A percentile compares a stretch with the other conserved stretches of the same genome.
These are phyloP conservation scores for Solanum medicagineum DNA, from an alignment of 257 asterid species.

Conservation along the genomic window DNA sequence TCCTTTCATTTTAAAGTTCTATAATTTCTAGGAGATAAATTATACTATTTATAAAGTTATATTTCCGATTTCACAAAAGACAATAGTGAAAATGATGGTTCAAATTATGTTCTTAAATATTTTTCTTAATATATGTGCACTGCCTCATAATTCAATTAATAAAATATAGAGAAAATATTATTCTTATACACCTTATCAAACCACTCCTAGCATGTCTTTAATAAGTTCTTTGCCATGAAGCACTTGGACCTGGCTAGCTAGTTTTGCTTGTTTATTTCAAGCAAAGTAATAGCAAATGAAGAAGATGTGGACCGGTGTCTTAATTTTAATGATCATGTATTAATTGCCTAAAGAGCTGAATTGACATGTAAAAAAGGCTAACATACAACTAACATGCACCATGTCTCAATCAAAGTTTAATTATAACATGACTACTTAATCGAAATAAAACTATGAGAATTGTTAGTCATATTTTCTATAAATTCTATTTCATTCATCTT, in stretches of 20 bases:
- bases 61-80: too few relatives aligned
- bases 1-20: too few relatives aligned
- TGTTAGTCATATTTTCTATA: background rate
- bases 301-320: background rate
- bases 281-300: background rate
- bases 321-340: background rate
- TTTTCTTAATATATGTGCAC: too few relatives aligned
- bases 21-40: too few relatives aligned
- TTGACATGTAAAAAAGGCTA: background rate
- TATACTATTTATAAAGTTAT: too few relatives aligned
- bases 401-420: background rate
- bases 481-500: background rate
- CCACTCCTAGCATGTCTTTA: rapidly evolving
- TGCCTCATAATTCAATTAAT: too few relatives aligned
- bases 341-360: background rate
- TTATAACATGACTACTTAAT: background rate
- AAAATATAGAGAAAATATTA: background rate
- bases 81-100: too few relatives aligned
- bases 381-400: background rate
- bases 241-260: background rate
- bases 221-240: background rate
- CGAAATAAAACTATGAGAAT: background rate
- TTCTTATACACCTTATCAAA: background rate
- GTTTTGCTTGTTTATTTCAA: background rate
- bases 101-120: too few relatives aligned